These are phyloP conservation scores for Posidonia australis DNA, from an alignment of 106 monocot species.

Conservation along the genomic window DNA sequence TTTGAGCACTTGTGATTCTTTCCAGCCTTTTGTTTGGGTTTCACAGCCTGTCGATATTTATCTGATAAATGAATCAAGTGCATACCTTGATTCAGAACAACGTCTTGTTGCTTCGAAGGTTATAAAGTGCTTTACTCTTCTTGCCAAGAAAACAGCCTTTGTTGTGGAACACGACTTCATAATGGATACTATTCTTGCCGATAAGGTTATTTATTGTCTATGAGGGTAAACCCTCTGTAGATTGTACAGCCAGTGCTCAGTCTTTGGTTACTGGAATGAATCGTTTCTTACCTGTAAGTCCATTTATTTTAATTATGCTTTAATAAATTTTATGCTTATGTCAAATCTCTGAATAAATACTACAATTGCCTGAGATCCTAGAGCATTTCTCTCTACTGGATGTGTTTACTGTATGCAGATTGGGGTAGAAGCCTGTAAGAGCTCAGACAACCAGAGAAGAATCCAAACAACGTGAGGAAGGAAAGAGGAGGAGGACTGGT, in stretches of 20 bases:
- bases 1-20: slow-evolving; percentile 1
- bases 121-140: slow-evolving; percentile 94
- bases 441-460: no score
- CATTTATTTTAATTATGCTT: not conserved
- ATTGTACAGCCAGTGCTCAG: slow-evolving; percentile 75
- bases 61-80: slow-evolving; percentile 97
- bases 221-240: slow-evolving; percentile 86
- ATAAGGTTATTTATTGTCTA: slow-evolving; percentile 96
- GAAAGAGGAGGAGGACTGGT: no score
- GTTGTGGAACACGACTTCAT: slow-evolving; percentile 98
- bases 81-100: slow-evolving; percentile 96
- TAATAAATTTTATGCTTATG: no score
- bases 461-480: no score
- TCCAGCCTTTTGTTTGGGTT: slow-evolving; percentile 5
- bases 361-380: no score
- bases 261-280: slow-evolving; percentile 99
- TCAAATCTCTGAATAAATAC: no score
- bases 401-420: no score
- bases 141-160: slow-evolving; percentile 98
- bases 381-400: no score
- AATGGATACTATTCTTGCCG: slow-evolving; percentile 97
- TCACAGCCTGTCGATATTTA: slow-evolving; percentile 95
- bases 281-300: slow-evolving; percentile 83
- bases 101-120: slow-evolving; percentile 97
- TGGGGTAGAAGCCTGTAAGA: no score